These are phyloP conservation scores for Rhodomyrtus psidioides DNA, from an alignment of 441 rosid genomes.

Conservation along the genomic window DNA sequence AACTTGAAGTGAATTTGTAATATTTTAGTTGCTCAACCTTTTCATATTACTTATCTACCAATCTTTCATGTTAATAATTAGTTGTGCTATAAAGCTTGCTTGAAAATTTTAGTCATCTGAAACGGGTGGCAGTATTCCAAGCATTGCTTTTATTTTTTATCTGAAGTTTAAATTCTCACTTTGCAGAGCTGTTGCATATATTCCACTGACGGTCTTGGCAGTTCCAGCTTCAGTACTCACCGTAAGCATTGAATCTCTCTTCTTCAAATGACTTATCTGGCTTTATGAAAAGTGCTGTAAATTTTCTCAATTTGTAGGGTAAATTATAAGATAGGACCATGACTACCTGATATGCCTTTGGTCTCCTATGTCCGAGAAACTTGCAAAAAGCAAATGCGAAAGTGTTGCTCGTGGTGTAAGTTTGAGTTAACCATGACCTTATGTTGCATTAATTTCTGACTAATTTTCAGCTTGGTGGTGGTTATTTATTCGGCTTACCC, in stretches of 20 bases:
- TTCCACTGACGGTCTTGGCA: constrained; percentile 89
- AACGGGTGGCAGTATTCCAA: not conserved
- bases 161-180: constrained; percentile 11
- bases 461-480: constrained; percentile 87
- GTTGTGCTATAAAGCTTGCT: not conserved
- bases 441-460: constrained; percentile 4
- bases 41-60: not conserved
- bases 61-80: not conserved
- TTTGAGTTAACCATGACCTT: not conserved
- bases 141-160: not conserved
- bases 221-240: constrained; percentile 99
- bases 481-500: constrained; percentile 93
- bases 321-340: not conserved
- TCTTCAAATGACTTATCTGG: not conserved
- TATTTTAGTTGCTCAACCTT: not conserved
- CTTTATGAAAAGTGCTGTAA: not conserved
- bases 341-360: not conserved
- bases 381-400: not conserved
- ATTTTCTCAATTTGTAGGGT: not conserved
- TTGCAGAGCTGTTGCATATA: constrained; percentile 87
- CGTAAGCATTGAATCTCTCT: constrained; percentile 27
- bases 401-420: not conserved
- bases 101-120: not conserved
- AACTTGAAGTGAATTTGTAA: not conserved
- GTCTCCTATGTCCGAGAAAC: not conserved